Percentiles rank a stretch among this genome's conserved stretches.
Evolutionary conservation across 352 stramenopile genomes (phyloP).

Genomic region (Phytophthora gonapodyides): DNA sequence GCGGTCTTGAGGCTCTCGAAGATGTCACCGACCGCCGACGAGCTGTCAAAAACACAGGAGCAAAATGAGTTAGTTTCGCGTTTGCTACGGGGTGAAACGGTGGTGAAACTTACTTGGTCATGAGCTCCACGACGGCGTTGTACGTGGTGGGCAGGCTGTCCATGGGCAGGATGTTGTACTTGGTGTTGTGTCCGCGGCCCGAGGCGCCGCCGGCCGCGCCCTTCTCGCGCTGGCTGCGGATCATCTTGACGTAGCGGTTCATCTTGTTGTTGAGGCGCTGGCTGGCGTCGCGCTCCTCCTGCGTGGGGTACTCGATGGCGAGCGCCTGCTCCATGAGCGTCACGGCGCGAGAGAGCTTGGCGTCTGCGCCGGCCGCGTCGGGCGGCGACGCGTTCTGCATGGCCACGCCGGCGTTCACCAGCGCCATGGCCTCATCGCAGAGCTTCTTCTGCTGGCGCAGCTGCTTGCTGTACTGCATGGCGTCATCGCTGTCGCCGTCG

Average conservation of each 20-base stretch:
- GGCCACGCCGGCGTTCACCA: conserved; percentile 81
- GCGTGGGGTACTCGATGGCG: conserved; percentile 71
- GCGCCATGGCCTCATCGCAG: conserved; percentile 81
- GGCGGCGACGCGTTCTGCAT: conserved; percentile 74
- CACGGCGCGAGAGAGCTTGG: conserved; percentile 72
- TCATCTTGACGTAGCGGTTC: conserved; percentile 89
- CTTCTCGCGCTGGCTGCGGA: conserved; percentile 77
- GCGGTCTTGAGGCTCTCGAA: conserved; percentile 95
- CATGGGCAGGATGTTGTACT: conserved; percentile 80
- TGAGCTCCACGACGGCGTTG: conserved; percentile 58
- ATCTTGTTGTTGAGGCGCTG: conserved; percentile 85
- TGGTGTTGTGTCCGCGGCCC: conserved; percentile 43
- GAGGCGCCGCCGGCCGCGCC: conserved; percentile 32
- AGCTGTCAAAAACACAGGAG: conserved; percentile 37
- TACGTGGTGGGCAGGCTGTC: conserved; percentile 68
- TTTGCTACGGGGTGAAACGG: not conserved
- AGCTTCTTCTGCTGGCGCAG: conserved; percentile 76
- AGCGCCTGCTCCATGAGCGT: conserved; percentile 80
- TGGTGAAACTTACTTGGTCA: conserved; percentile 46
- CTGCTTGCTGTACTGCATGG: conserved; percentile 57
- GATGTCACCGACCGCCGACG: conserved; percentile 63
- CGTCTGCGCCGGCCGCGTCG: conserved; percentile 54
- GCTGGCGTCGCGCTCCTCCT: conserved; percentile 75
- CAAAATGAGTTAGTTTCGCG: conserved; percentile 5
- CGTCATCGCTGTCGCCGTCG: conserved; percentile 67